Evolutionary conservation across 2,329 filamentous ascomycete species (phyloP).

Genomic region (Diaporthe capsici): DNA sequence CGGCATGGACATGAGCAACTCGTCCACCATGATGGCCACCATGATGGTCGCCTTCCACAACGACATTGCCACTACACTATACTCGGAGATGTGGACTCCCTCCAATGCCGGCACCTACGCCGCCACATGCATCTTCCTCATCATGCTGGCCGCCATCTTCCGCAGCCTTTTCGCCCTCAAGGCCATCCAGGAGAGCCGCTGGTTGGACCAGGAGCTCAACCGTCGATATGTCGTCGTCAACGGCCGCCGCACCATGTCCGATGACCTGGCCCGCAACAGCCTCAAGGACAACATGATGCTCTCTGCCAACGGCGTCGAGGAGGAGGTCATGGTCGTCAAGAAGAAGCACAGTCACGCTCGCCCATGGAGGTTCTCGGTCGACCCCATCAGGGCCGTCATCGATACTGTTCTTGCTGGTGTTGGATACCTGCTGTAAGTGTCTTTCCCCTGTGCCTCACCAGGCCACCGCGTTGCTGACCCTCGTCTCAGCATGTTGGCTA

Average conservation of each 20-base stretch:
- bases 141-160: conserved; percentile 79
- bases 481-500: conserved; percentile 82
- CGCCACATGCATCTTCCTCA: conserved; percentile 92
- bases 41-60: conserved; percentile 75
- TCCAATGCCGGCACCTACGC: conserved; percentile 79
- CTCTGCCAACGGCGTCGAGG: conserved; percentile 84
- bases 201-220: conserved; percentile 79
- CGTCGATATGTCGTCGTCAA: conserved; percentile 84
- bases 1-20: conserved; percentile 44
- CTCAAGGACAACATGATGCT: conserved; percentile 76
- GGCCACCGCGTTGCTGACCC: conserved; percentile 1
- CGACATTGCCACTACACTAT: conserved; percentile 63
- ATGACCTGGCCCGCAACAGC: conserved; percentile 70
- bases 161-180: conserved; percentile 81
- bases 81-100: conserved; percentile 81
- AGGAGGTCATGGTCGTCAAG: conserved; percentile 82
- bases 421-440: conserved; percentile 86
- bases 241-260: conserved; percentile 71
- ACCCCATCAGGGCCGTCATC: conserved; percentile 79
- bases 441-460: conserved; percentile 10
- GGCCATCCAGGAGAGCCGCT: conserved; percentile 72
- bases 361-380: conserved; percentile 87
- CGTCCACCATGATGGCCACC: conserved; percentile 53
- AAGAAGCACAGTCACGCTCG: conserved; percentile 65
- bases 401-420: conserved; percentile 82